Evolutionary conservation across 306 rosid genomes (phyloP).

Genomic region (Urtica urens): DNA sequence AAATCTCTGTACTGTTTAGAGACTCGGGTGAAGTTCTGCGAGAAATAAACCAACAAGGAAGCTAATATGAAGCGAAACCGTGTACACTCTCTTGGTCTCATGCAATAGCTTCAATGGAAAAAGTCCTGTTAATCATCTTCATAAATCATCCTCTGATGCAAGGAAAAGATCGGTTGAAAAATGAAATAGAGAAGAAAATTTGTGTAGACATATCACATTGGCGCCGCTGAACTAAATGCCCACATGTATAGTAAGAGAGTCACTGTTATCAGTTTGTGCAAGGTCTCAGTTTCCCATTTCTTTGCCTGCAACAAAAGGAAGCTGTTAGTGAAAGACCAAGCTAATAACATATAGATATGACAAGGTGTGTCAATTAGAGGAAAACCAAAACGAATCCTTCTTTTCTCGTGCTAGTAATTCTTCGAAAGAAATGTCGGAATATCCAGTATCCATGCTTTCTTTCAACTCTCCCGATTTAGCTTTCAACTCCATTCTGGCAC

Average conservation of each 20-base stretch:
- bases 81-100: background rate
- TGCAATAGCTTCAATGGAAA: constrained; percentile 5
- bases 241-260: constrained; percentile 28
- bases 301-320: constrained; percentile 56
- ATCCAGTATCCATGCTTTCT: constrained; percentile 40
- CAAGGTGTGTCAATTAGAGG: constrained; percentile 5
- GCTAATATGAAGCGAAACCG: background rate
- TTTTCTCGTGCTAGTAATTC: constrained; percentile 80
- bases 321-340: constrained; percentile 1
- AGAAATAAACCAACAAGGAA: background rate
- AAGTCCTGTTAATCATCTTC: too few species aligned
- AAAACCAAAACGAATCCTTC: constrained; percentile 92
- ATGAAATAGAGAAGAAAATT: too few species aligned
- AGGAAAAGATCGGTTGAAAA: too few species aligned
- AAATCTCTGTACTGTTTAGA: too few species aligned
- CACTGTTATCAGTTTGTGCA: constrained; percentile 38
- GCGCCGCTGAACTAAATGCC: constrained; percentile 21
- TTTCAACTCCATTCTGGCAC: constrained; percentile 45
- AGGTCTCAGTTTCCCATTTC: constrained; percentile 49
- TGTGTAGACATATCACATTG: too few species aligned
- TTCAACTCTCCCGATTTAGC: constrained; percentile 29
- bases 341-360: background rate
- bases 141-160: too few species aligned
- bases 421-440: constrained; percentile 58
- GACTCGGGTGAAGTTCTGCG: background rate